Base-by-base conservation (phyloP, 441 rosid species). In the Biscutella laevigata region DNA sequence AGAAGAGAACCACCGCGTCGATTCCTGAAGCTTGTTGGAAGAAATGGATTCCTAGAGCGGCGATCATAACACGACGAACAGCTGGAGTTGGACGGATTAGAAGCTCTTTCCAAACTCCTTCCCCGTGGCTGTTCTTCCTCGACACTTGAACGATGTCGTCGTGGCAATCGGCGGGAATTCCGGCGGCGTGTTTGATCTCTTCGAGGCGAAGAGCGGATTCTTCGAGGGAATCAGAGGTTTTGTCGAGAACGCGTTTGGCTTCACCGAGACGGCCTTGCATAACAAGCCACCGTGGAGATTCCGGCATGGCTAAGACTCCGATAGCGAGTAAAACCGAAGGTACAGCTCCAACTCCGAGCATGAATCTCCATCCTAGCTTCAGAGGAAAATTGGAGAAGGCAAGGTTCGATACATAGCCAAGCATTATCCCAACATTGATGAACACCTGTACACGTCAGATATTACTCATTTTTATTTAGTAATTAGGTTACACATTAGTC, bases 241-340 rank as follows among this genome's bases (percentile, higher is more conserved):
- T 82, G 48, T 77, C 71, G 0, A 87, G 88, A 6, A 87, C 94
- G n/a, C n/a, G n/a, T 55, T 44, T 62, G 57, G 94, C 96, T 0
- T 82, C 96, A 0, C 83, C 88, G 0, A 87, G 76, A 15, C 83
- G 78, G 14, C 94, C 96, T 22, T 83, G 96, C 59, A 84, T 57
- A 4, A 87, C 84, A 0, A 87, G 68, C 96, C 96, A 87, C 33
- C 96, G 73, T 0, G 96, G 94, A 2, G 70, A 65, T 48, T 65
- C 64, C 0, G 69, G 69, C 69, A 57, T 64, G 4, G 59, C 59
- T 41, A 64, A 84, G 67, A 84, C 82, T 1, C 59, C 70, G 0
- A 76, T 0, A 3, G 75, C 84, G 5, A 87, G 56, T 2, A 74
- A 11, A 7, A 82, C 66, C 0, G 96, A 69, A 0, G 96, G 91